Percentiles rank a stretch among this genome's conserved stretches.
These are phyloP conservation scores for Venturia carpophila DNA, from an alignment of 2,329 filamentous ascomycete species.

Conservation along the genomic window DNA sequence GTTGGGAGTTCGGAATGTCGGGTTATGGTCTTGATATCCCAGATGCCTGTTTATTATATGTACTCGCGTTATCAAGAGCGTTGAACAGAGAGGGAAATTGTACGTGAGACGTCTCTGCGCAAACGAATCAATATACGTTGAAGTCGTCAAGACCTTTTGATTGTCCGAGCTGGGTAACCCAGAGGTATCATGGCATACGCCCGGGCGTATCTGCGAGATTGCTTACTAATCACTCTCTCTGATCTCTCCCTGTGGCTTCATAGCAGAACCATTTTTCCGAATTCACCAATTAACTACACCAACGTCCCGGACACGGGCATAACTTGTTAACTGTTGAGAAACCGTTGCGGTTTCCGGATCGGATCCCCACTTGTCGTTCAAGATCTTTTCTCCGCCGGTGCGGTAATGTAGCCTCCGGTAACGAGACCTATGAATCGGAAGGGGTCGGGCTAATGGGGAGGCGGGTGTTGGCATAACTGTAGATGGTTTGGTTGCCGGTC, in stretches of 20 bases:
- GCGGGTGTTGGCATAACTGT: neutral
- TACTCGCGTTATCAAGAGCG: neutral
- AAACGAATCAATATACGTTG: neutral
- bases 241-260: no score
- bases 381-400: neutral
- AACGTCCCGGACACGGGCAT: neutral
- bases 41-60: conserved; percentile 6
- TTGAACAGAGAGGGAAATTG: neutral
- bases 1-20: neutral
- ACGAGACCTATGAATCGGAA: neutral
- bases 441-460: neutral
- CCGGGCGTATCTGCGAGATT: no score
- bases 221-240: no score
- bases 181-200: no score
- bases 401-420: neutral
- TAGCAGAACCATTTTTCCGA: neutral
- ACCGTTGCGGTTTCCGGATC: neutral
- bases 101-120: neutral
- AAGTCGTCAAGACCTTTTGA: neutral
- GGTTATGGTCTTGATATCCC: conserved; percentile 4
- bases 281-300: neutral
- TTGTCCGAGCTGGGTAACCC: no score
- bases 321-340: no score
- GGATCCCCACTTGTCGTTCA: neutral
- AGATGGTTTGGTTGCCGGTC: neutral